Evolutionary conservation across 2,329 filamentous ascomycete species (phyloP), one percentile per base, ranked within the genome.

Genomic region (Colletotrichum coccodes): DNA sequence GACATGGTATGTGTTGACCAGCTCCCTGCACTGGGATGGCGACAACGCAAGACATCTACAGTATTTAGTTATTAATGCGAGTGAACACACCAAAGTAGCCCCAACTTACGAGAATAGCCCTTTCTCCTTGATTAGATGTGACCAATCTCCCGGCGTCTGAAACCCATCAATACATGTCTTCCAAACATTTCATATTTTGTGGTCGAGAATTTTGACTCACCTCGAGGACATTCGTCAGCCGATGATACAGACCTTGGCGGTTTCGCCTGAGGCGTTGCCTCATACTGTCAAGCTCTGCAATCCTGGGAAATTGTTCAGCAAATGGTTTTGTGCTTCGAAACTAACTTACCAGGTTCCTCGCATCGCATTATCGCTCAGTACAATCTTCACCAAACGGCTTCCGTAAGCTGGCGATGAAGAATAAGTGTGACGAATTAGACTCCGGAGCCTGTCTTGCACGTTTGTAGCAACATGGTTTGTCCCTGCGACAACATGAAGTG

Each of bases 401-500:
- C 62, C 62, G 34, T 38, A 70, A 3, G 57, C 62, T 7, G 66
- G 62, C 23, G 62, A 49, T 5, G 62, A 66, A 16, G 57, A 70
- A 38, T 66, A 57, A 6, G 58, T 60, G 44, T 50, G 53, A 2
- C 62, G 50, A n/a, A 66, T 70, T 7, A 70, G 50, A 38, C 66
- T 66, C 14, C 66, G 62, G 14, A 69, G 66, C 6, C 30, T 63
- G 38, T 66, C 61, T 9, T 69, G 42, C 14, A 69, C 66, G 18
- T 61, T 69, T 16, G 34, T 21, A 16, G 61, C 66, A 23, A 64
- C 50, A 21, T 65, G 16, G 3, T 12, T 18, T 9, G 58, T 53
- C 7, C 9, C 16, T 6, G 49, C 63, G 5, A 54, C 61, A 9
- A 61, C 42, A 34, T 69, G 61, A 7, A 79, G 69, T 3, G 74